phyloP scores from a whole-genome alignment of 805 yeast species.

The Metschnikowia dekortorum region DNA sequence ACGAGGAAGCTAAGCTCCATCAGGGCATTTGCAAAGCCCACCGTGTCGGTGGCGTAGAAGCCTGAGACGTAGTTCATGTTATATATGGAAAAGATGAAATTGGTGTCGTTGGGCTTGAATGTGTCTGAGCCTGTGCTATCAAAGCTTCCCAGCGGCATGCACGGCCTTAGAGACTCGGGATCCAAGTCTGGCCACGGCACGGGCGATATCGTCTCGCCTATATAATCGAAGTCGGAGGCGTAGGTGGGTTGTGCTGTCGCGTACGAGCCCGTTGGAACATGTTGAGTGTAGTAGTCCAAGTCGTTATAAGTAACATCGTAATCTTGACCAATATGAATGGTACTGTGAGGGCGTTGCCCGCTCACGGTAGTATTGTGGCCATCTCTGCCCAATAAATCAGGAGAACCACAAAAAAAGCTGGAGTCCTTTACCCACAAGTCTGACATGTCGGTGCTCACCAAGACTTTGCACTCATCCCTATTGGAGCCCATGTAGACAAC shows the following conservation, averaged over 20 bases:
- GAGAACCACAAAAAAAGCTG: too few relatives aligned
- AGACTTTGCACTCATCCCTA: constrained; percentile 24
- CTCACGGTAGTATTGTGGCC: too few relatives aligned
- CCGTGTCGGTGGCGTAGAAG: constrained; percentile 56
- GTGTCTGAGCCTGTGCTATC: constrained; percentile 24
- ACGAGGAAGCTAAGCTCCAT: constrained; percentile 47
- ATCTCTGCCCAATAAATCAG: too few relatives aligned
- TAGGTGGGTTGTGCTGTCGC: too few relatives aligned
- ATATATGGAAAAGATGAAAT: too few relatives aligned
- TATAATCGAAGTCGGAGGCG: too few relatives aligned
- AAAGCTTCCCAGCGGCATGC: constrained; percentile 19
- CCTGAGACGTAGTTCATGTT: too few relatives aligned
- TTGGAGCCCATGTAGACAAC: constrained; percentile 22
- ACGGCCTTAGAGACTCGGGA: constrained; percentile 3
- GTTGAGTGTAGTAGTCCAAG: too few relatives aligned
- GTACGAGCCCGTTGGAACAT: background rate
- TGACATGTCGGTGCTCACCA: constrained; percentile 41
- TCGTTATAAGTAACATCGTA: too few relatives aligned
- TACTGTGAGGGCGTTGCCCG: too few relatives aligned
- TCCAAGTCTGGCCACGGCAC: too few relatives aligned
- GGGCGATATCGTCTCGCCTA: constrained; percentile 22
- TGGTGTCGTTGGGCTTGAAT: constrained; percentile 40
- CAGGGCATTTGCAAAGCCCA: constrained; percentile 46
- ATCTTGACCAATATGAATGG: too few relatives aligned
- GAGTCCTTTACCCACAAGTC: constrained; percentile 33